Evolutionary conservation across 306 rosid species (phyloP).

Genomic region (Psophocarpus tetragonolobus): DNA sequence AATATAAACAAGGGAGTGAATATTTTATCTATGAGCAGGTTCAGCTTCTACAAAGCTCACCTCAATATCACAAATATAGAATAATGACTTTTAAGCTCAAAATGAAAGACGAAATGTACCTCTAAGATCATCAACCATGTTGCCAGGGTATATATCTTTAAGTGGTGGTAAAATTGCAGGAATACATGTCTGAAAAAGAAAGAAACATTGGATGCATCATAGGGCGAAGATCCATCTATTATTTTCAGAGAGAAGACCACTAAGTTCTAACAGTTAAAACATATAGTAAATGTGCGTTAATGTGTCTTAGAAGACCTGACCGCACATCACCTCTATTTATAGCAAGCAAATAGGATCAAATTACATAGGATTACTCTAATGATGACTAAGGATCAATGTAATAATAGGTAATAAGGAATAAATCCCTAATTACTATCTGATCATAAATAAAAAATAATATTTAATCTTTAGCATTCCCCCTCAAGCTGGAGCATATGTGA

Average conservation of each 20-base stretch:
- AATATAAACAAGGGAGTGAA: slow-evolving; percentile 29
- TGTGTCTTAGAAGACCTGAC: no score
- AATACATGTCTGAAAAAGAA: slow-evolving; percentile 69
- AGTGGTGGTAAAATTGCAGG: slow-evolving; percentile 97
- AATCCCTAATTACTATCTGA: no score
- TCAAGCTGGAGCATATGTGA: no score
- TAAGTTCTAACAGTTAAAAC: slow-evolving; percentile 16
- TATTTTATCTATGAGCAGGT: slow-evolving; percentile 24
- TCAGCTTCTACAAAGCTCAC: slow-evolving; percentile 26
- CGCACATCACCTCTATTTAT: no score
- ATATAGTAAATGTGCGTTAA: no score
- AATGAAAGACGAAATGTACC: slow-evolving; percentile 57
- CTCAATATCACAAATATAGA: not conserved
- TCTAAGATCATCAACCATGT: slow-evolving; percentile 72
- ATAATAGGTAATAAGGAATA: no score
- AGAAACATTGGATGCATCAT: slow-evolving; percentile 26
- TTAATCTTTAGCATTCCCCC: no score
- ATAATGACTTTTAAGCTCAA: slow-evolving; percentile 15
- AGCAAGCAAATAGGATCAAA: no score
- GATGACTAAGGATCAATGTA: no score
- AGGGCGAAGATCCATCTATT: not conserved
- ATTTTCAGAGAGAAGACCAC: slow-evolving; percentile 11
- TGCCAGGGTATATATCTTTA: slow-evolving; percentile 70
- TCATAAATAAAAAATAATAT: no score
- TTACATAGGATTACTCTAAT: no score